Conservation (phyloP, 352 stramenopile genomes). For the Globisporangium viniferum region DNA sequence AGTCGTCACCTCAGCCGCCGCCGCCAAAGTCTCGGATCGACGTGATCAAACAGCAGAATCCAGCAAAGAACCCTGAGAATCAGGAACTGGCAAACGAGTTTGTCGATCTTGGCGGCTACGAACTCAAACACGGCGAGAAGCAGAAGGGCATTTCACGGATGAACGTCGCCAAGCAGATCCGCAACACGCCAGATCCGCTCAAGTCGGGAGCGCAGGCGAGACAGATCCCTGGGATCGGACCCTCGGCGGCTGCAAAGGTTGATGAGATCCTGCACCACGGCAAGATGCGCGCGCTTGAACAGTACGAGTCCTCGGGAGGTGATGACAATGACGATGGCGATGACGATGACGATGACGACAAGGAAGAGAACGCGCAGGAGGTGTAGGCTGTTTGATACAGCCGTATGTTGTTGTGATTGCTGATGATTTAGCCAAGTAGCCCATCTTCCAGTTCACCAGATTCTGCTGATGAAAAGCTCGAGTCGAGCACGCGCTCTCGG, state of each 20-base stretch:
- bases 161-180: slow-evolving; percentile 39
- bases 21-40: slow-evolving; percentile 18
- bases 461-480: slow-evolving; percentile 30
- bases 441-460: slow-evolving; percentile 38
- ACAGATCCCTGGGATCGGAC: slow-evolving; percentile 27
- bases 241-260: slow-evolving; percentile 33
- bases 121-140: slow-evolving; percentile 29
- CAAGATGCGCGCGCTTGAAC: slow-evolving; percentile 31
- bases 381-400: not conserved
- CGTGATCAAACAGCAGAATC: slow-evolving; percentile 34
- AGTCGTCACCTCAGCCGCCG: not conserved
- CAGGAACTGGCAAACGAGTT: slow-evolving; percentile 41
- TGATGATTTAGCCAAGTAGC: not conserved
- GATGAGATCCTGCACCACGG: slow-evolving; percentile 32
- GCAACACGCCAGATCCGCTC: slow-evolving; percentile 23
- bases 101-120: slow-evolving; percentile 34
- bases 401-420: not conserved
- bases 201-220: slow-evolving; percentile 26
- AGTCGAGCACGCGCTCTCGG: slow-evolving; percentile 17
- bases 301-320: slow-evolving; percentile 10
- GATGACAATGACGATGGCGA: not conserved
- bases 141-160: slow-evolving; percentile 43
- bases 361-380: slow-evolving; percentile 6
- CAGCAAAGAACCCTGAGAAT: slow-evolving; percentile 32
- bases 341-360: not conserved